Evolutionary conservation across 306 rosid genomes (phyloP).

Genomic region (Ochetophila trinervis): DNA sequence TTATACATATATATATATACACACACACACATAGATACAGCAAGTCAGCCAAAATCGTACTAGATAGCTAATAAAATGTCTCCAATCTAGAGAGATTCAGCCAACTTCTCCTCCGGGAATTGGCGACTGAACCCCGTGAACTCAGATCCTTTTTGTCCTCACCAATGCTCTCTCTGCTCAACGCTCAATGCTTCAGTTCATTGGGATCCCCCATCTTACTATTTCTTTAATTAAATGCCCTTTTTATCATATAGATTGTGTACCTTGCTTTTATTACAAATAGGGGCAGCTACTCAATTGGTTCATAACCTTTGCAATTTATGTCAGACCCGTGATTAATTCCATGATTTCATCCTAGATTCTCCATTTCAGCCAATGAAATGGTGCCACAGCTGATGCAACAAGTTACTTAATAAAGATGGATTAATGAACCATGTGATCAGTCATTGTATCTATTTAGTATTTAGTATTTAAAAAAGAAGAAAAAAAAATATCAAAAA

Average conservation of each 20-base stretch:
- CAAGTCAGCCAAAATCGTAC: neutral
- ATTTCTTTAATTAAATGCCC: neutral
- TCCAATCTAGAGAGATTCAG: slow-evolving; percentile 35
- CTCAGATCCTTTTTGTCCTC: slow-evolving; percentile 23
- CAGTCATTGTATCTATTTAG: neutral
- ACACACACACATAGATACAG: neutral
- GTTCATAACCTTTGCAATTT: neutral
- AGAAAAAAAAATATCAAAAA: no score
- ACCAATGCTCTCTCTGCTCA: slow-evolving; percentile 6
- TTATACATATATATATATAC: neutral
- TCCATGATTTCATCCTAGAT: neutral
- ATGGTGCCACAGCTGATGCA: no score
- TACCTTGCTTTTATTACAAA: no score
- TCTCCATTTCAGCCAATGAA: no score
- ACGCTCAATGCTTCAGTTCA: slow-evolving; percentile 23
- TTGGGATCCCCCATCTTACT: slow-evolving; percentile 36
- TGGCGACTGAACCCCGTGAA: slow-evolving; percentile 27
- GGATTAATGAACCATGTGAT: no score
- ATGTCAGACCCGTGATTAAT: slow-evolving; percentile 9
- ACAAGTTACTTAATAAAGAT: no score
- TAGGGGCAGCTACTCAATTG: neutral
- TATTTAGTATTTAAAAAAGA: no score
- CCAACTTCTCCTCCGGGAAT: slow-evolving; percentile 28
- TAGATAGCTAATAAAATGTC: slow-evolving; percentile 1
- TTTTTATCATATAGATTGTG: no score